Base-by-base conservation (phyloP, 2,329 filamentous ascomycete species). In the Verticillium albo-atrum region DNA sequence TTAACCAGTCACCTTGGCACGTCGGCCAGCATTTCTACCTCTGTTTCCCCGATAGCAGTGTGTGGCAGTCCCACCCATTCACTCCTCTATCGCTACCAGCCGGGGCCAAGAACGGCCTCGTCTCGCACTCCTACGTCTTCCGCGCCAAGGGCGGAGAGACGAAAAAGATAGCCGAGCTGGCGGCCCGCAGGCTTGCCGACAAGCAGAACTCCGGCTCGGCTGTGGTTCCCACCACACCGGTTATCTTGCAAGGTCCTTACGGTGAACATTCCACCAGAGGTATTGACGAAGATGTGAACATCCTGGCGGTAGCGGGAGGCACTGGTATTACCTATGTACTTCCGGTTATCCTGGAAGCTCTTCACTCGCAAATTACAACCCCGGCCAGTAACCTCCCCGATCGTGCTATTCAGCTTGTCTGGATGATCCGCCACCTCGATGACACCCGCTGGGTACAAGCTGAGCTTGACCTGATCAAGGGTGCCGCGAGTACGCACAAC, bases 41-140 rank as follows among this genome's bases (percentile, higher is more conserved):
- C 15, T 88, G 82, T 69, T 91, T 91, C 65, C 77, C 85, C 0
- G 81, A 86, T 61, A 76, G 84, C 32, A 87, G 81, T 65, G 80
- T 90, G 64, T 90, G 87, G 87, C 88, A 91, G 70, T 86, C 85
- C 0, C 89, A 91, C 66, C 89, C 89, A 0, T 89, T 91, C 67
- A 90, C 87, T 0, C 84, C 86, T 0, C 75, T 86, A 9, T 86
- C 80, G 57, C 70, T 82, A 0, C 86, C 85, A 0, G 42, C 20
- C 14, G 64, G 73, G 6, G 69, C 75, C 0, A 66, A 70, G 20
- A 68, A 74, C 56, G 72, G 77, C 0, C 63, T 68, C 2, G 77
- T 83, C 12, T 71, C 74, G 37, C 83, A 86, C 64, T 79, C 80
- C 14, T 87, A 87, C 64, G 77, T 87, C 54, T 74, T 88, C 60